Base-by-base conservation (phyloP, 2,329 filamentous ascomycete genomes). In the Colletotrichum cordylinicola region DNA sequence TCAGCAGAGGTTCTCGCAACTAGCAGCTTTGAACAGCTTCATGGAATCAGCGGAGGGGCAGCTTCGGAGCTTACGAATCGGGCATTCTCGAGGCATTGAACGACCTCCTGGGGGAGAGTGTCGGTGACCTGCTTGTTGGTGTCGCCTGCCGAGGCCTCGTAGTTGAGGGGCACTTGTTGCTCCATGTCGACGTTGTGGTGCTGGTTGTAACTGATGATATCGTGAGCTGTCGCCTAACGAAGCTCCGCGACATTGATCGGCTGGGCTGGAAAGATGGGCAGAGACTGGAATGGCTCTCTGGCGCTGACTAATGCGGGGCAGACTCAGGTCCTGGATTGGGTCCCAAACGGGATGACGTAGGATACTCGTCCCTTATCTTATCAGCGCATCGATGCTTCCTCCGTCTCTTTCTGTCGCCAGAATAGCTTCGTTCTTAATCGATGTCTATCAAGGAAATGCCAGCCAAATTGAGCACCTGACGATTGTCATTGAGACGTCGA, bases 81-180 rank as follows among this genome's bases (percentile, higher is more conserved):
- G 66, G 96, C 95, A 87, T 98, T 98, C 83, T 98, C 93, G 29
- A 99, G 92, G 83, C 96, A 98, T 81, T 96, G 93, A 15, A 97
- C 91, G 27, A 98, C 97, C 84, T 98, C 96, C 6, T 90, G 88
- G 0, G 97, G 97, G 4, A 98, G 90, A 10, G 90, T 90, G 74
- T 90, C 89, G 48, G 94, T 93, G 75, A 91, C 85, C 83, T 93
- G 92, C 78, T 93, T 94, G 84, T 96, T 89, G 60, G 92, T 95
- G 72, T 94, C 90, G 78, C 93, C 93, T 67, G 93, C 92, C 8
- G 94, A 96, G 74, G 93, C 91, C 84, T 95, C 93, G 83, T 94
- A 93, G 82, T 92, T 94, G 77, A 96, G 90, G 4, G 93, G 93
- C 78, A 93, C 92, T 82, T 94, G 91, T 82, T 94, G 91, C 77